A percentile compares a stretch with the other conserved stretches of the same genome.
Evolutionary conservation across 352 stramenopile species (phyloP).

Genomic region (Globisporangium camurandrum): DNA sequence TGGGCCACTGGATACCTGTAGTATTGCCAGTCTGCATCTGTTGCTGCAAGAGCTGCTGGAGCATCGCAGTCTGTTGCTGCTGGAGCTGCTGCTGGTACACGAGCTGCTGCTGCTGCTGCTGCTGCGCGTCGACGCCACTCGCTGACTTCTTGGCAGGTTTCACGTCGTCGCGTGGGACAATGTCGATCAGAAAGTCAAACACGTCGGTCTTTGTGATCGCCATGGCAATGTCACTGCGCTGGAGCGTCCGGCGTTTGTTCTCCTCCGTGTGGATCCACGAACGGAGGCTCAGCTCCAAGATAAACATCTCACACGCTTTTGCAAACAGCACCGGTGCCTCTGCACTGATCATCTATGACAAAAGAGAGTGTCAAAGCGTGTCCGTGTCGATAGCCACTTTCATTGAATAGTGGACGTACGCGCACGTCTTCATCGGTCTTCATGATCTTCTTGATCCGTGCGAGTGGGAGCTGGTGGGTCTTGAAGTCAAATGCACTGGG

Average conservation of each 20-base stretch:
- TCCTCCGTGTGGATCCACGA: slow-evolving; percentile 89
- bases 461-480: slow-evolving; percentile 87
- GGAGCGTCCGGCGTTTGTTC: slow-evolving; percentile 90
- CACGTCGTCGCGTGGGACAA: slow-evolving; percentile 85
- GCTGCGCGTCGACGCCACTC: slow-evolving; percentile 46
- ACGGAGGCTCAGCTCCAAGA: slow-evolving; percentile 85
- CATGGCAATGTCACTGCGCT: slow-evolving; percentile 87
- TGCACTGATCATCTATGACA: slow-evolving; percentile 86
- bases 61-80: slow-evolving; percentile 83
- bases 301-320: slow-evolving; percentile 95
- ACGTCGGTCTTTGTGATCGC: slow-evolving; percentile 89
- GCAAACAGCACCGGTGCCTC: slow-evolving; percentile 90
- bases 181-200: slow-evolving; percentile 91
- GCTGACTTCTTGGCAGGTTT: slow-evolving; percentile 74
- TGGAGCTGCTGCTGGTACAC: slow-evolving; percentile 86
- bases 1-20: slow-evolving; percentile 53
- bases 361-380: not conserved
- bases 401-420: slow-evolving; percentile 13
- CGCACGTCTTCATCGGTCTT: slow-evolving; percentile 92
- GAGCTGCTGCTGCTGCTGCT: slow-evolving; percentile 80
- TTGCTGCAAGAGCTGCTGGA: slow-evolving; percentile 83
- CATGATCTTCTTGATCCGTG: slow-evolving; percentile 95
- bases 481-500: slow-evolving; percentile 83
- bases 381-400: not conserved
- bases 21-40: slow-evolving; percentile 56